phyloP scores from a whole-genome alignment of 2,329 filamentous ascomycete species.

The Fusarium sp. region DNA sequence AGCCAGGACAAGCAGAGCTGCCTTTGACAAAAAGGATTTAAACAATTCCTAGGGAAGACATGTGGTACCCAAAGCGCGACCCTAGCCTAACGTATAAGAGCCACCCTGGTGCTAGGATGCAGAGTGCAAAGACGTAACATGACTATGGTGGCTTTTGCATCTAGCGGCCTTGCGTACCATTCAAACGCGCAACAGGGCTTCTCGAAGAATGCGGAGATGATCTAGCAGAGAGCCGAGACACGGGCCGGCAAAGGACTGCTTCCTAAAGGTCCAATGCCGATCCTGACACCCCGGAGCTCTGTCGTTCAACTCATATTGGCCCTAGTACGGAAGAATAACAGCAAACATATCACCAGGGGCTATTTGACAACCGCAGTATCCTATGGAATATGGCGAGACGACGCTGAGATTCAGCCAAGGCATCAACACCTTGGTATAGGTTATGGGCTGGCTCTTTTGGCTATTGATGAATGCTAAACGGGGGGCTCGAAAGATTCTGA shows the following conservation, averaged over 20 bases:
- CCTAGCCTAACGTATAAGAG: conserved; percentile 44
- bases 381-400: conserved; percentile 7
- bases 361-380: conserved; percentile 25
- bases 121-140: conserved; percentile 38
- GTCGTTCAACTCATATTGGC: conserved; percentile 26
- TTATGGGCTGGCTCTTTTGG: neutral
- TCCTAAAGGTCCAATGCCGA: conserved; percentile 33
- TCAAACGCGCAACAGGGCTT: conserved; percentile 30
- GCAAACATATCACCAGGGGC: conserved; percentile 19
- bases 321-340: conserved; percentile 29
- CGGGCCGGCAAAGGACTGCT: conserved; percentile 26
- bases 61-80: conserved; percentile 46
- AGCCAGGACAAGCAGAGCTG: conserved; percentile 22
- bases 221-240: conserved; percentile 22
- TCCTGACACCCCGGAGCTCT: conserved; percentile 39
- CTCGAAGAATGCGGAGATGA: conserved; percentile 35
- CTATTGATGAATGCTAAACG: neutral
- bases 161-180: conserved; percentile 36
- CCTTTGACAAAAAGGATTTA: conserved; percentile 35
- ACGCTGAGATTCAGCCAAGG: neutral
- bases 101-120: conserved; percentile 43
- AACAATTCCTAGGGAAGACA: conserved; percentile 40
- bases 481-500: neutral
- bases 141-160: conserved; percentile 40
- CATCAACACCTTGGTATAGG: neutral